These are phyloP conservation scores for Xylariales sp. DNA, from an alignment of 2,329 filamentous ascomycete species.

Conservation along the genomic window DNA sequence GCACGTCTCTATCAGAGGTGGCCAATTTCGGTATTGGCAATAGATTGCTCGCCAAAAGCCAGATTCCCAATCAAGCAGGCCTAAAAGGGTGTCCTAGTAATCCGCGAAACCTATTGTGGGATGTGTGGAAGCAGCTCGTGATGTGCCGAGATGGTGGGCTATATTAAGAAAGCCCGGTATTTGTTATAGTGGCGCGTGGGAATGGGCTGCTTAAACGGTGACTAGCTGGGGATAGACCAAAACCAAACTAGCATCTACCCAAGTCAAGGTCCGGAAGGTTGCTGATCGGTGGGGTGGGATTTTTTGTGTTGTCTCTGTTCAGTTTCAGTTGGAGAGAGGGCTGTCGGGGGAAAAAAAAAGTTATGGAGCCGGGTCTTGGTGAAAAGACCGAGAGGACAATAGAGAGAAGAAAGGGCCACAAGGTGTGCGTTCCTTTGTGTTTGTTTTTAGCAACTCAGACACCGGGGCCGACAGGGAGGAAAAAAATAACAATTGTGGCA, in stretches of 20 bases:
- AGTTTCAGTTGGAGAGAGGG: too few relatives aligned
- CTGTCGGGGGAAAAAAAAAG: too few relatives aligned
- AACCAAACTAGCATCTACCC: too few relatives aligned
- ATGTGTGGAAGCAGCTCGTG: neutral
- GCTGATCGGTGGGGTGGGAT: slow-evolving; percentile 5
- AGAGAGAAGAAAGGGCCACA: too few relatives aligned
- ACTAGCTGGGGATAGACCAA: slow-evolving; percentile 5
- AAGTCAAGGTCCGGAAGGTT: neutral
- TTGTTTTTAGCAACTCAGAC: too few relatives aligned
- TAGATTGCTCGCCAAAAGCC: slow-evolving; percentile 1
- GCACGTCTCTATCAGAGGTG: slow-evolving; percentile 3
- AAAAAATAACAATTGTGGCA: too few relatives aligned
- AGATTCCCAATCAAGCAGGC: slow-evolving; percentile 7
- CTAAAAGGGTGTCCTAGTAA: slow-evolving; percentile 1
- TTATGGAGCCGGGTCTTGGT: too few relatives aligned
- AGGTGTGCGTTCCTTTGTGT: too few relatives aligned
- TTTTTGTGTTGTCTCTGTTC: too few relatives aligned
- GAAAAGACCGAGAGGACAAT: too few relatives aligned
- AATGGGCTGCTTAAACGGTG: slow-evolving; percentile 4
- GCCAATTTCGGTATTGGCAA: neutral
- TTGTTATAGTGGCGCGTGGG: neutral
- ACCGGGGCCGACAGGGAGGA: too few relatives aligned
- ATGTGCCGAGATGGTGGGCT: slow-evolving; percentile 6
- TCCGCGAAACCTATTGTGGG: too few relatives aligned
- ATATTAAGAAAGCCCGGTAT: slow-evolving; percentile 1